Evolutionary conservation across 2,329 filamentous ascomycete genomes (phyloP).

Genomic region (Calonectria montana): DNA sequence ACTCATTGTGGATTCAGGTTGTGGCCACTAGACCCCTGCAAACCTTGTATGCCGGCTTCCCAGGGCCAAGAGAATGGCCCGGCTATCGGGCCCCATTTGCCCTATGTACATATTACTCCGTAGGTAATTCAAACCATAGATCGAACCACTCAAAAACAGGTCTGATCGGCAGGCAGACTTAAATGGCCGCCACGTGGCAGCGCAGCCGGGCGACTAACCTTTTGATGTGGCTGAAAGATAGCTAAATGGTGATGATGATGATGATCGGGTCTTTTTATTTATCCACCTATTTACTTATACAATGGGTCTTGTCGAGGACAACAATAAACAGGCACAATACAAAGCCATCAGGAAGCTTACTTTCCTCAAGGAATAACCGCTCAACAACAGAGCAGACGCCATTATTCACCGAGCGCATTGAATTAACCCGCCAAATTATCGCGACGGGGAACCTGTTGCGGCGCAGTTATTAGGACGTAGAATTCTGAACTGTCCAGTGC

Average conservation of each 20-base stretch:
- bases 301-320: background rate
- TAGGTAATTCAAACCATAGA: background rate
- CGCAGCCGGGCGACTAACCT: background rate
- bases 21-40: background rate
- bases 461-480: background rate
- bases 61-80: background rate
- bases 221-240: background rate
- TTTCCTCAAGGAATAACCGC: background rate
- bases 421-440: background rate
- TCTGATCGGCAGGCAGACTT: background rate
- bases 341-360: background rate
- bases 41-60: slow-evolving; percentile 1
- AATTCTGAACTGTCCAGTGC: background rate
- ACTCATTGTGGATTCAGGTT: background rate
- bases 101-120: background rate
- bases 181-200: background rate
- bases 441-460: background rate
- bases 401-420: background rate
- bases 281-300: background rate
- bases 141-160: background rate
- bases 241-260: background rate
- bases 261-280: background rate
- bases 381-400: background rate
- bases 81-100: background rate
- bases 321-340: background rate